phyloP scores from a whole-genome alignment of 148 eudicot species.

The Chenopodium suecicum region DNA sequence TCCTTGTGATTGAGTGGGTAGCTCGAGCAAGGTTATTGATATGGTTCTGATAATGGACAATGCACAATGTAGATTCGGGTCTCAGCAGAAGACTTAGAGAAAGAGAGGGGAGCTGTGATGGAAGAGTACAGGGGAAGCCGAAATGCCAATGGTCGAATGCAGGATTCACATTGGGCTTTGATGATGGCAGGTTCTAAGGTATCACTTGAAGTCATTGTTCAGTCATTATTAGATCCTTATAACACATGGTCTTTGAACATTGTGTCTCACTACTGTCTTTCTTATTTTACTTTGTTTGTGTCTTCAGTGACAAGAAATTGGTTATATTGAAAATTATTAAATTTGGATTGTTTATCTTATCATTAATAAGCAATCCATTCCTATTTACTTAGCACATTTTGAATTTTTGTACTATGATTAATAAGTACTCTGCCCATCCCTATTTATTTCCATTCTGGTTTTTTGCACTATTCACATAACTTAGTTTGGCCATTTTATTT shows the following conservation, averaged over 20 bases:
- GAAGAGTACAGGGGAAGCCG: slow-evolving; percentile 84
- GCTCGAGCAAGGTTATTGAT: background rate
- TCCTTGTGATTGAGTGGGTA: background rate
- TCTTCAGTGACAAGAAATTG: background rate
- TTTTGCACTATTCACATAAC: too few species aligned
- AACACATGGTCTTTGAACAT: background rate
- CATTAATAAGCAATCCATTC: too few species aligned
- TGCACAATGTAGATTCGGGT: slow-evolving; percentile 57
- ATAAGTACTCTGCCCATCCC: too few species aligned
- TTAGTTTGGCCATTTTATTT: too few species aligned
- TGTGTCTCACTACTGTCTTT: background rate
- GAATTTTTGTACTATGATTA: too few species aligned
- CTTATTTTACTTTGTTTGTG: background rate
- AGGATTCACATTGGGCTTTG: slow-evolving; percentile 82
- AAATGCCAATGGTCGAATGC: slow-evolving; percentile 92
- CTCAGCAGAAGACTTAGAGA: slow-evolving; percentile 79
- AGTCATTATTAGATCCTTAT: background rate
- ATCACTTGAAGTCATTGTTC: slow-evolving; percentile 6
- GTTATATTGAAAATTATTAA: background rate
- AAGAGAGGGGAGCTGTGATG: slow-evolving; percentile 95
- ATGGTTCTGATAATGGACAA: slow-evolving; percentile 4
- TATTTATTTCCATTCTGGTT: too few species aligned
- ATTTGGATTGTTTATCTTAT: too few species aligned
- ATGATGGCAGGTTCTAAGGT: slow-evolving; percentile 96
- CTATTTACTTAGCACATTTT: too few species aligned